Percentiles rank a stretch among this genome's conserved stretches.
Evolutionary conservation across 345 rosid genomes (phyloP).

Genomic region (Jatropha curcas): DNA sequence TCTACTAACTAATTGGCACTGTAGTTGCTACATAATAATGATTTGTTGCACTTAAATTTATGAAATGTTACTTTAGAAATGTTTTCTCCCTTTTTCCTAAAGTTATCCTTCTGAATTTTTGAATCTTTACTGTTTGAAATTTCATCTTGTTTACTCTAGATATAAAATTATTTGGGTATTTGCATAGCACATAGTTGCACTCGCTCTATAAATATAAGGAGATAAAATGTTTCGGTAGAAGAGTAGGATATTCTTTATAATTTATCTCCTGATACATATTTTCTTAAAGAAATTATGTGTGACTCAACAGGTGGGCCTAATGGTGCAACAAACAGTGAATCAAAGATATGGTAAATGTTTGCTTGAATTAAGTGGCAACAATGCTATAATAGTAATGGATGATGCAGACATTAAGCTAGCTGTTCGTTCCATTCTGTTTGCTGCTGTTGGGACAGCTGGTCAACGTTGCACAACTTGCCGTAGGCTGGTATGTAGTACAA

Average conservation of each 20-base stretch:
- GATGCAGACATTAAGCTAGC: constrained; percentile 89
- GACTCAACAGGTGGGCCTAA: constrained; percentile 65
- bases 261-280: neutral
- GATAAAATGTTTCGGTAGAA: neutral
- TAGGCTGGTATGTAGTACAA: constrained; percentile 68
- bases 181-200: neutral
- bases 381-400: constrained; percentile 90
- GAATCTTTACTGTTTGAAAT: constrained; percentile 4
- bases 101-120: neutral
- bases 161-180: neutral
- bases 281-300: neutral
- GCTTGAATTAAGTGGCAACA: constrained; percentile 96
- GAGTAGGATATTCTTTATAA: neutral
- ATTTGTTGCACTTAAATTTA: neutral
- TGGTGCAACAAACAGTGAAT: constrained; percentile 77
- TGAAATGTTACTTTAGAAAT: neutral
- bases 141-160: neutral
- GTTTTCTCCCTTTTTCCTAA: neutral
- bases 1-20: neutral
- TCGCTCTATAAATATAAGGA: neutral
- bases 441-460: constrained; percentile 98
- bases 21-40: neutral
- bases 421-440: constrained; percentile 81
- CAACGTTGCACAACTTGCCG: constrained; percentile 99
- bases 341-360: constrained; percentile 87